Base-by-base conservation (phyloP, 1,284 basidiomycete genomes). In the Puccinia novopanici region DNA sequence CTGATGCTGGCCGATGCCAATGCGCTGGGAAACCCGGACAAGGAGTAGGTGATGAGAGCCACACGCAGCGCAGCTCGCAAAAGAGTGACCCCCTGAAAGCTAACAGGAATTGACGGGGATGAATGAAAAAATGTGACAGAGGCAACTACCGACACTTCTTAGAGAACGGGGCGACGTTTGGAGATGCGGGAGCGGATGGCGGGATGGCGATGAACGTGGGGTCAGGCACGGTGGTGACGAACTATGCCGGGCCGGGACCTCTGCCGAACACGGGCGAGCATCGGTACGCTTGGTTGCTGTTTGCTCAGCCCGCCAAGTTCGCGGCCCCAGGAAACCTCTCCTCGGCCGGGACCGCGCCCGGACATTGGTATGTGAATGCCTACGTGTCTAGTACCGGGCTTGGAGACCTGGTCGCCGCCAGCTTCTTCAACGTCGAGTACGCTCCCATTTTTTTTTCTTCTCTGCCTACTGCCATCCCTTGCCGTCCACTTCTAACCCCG, bases 281-380 rank as follows among this genome's bases (percentile, higher is more conserved):
- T 42, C 50, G 75, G 22, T 78, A 78, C 65, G 75, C 68, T 24
- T 79, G 77, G 67, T 12, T 79, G 37, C 48, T 79, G 30, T 79
- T 71, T 40, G 52, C 17, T 17, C 68, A 71, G 55, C 57, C 68
- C 0, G 30, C 54, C 19, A 54, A 24, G 27, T 79, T 79, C 24
- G 13, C 42, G 17, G 77, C 77, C 12, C 68, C 68, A 8, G 54
- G 55, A 2, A 71, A 79, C 55, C 42, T 79, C 13, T 72, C 77
- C 30, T 1, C 68, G 2, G 52, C 57, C 27, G 42, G 55, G 3
- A 42, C 68, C 22, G 54, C 27, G 4, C 65, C 75, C 12, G 63
- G 63, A 68, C 65, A 78, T 45, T 78, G 75, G 75, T 67, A 70
- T 40, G 57, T 78, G 8, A 78, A 78, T 19, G 50, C 27, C 8